Percentiles rank a stretch among this genome's conserved stretches.
Conservation (phyloP, 345 rosid genomes). For the Geranium rotundifolium region DNA sequence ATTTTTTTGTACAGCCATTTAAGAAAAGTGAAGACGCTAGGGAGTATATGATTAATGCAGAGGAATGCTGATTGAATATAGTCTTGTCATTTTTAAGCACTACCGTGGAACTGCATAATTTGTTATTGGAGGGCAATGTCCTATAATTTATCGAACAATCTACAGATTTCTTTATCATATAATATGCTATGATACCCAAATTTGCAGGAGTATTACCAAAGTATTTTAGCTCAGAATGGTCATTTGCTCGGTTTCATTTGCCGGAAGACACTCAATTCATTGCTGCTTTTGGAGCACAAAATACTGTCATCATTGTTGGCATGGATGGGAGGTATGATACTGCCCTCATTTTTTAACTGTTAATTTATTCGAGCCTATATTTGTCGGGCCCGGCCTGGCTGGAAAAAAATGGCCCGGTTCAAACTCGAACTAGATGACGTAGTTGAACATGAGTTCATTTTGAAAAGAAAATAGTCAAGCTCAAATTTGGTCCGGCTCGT, state of each 20-base stretch:
- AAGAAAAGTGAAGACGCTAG: too few relatives aligned
- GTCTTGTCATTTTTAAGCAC: not conserved
- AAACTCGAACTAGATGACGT: too few relatives aligned
- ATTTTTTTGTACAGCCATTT: too few relatives aligned
- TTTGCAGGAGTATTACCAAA: slow-evolving; percentile 71
- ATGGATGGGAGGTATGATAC: slow-evolving; percentile 68
- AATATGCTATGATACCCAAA: not conserved
- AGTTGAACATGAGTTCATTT: too few relatives aligned
- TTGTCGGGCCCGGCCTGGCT: too few relatives aligned
- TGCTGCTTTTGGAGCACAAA: slow-evolving; percentile 80
- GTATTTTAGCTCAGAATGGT: slow-evolving; percentile 97
- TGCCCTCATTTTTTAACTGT: too few relatives aligned
- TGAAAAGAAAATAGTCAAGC: too few relatives aligned
- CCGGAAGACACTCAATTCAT: slow-evolving; percentile 61
- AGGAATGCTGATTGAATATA: too few relatives aligned
- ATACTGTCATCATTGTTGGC: slow-evolving; percentile 59
- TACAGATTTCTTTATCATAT: not conserved
- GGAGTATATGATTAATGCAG: too few relatives aligned
- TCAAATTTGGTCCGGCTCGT: too few relatives aligned
- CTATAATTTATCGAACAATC: not conserved
- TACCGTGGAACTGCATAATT: not conserved
- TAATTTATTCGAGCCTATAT: not conserved
- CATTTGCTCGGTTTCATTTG: slow-evolving; percentile 78
- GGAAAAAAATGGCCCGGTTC: too few relatives aligned
- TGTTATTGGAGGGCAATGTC: not conserved